Percentiles rank a stretch among this genome's conserved stretches.
phyloP scores from a whole-genome alignment of 805 yeast species.

The Metschnikowia peoriensis region DNA sequence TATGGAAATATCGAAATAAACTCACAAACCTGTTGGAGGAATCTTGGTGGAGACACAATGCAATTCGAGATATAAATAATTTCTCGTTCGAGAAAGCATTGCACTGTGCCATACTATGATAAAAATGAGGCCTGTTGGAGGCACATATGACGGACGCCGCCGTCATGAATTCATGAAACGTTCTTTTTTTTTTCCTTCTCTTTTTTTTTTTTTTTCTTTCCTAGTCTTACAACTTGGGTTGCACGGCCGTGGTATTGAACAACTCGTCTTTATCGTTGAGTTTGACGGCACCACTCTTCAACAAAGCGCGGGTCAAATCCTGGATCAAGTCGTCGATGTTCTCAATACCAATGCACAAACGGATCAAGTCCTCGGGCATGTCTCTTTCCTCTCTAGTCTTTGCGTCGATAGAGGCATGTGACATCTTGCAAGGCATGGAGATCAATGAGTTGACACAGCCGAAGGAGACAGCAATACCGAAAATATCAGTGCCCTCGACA shows the following conservation, averaged over 20 bases:
- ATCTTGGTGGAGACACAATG: background rate
- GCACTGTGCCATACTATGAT: background rate
- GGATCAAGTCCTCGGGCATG: conserved; percentile 87
- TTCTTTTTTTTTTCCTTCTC: background rate
- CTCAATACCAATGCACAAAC: conserved; percentile 92
- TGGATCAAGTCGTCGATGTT: conserved; percentile 72
- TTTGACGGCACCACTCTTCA: conserved; percentile 58
- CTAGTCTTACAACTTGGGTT: conserved; percentile 23
- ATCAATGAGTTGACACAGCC: conserved; percentile 93
- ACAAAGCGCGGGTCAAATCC: conserved; percentile 74
- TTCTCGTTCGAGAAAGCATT: background rate
- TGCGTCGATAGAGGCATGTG: conserved; percentile 94
- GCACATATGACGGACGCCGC: conserved; percentile 3
- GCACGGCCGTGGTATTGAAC: conserved; percentile 36
- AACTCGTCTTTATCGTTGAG: conserved; percentile 40
- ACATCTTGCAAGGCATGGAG: conserved; percentile 93
- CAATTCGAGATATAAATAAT: background rate
- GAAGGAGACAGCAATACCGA: conserved; percentile 88
- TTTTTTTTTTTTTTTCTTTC: background rate
- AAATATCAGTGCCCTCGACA: conserved; percentile 72
- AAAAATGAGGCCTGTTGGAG: conserved; percentile 14
- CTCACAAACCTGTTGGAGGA: conserved; percentile 20
- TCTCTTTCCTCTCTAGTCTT: conserved; percentile 83
- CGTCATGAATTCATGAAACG: background rate
- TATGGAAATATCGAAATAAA: background rate